Percentiles rank a stretch among this genome's conserved stretches.
phyloP scores from a whole-genome alignment of 2,329 filamentous ascomycete genomes.

The Arachnopeziza araneosa region DNA sequence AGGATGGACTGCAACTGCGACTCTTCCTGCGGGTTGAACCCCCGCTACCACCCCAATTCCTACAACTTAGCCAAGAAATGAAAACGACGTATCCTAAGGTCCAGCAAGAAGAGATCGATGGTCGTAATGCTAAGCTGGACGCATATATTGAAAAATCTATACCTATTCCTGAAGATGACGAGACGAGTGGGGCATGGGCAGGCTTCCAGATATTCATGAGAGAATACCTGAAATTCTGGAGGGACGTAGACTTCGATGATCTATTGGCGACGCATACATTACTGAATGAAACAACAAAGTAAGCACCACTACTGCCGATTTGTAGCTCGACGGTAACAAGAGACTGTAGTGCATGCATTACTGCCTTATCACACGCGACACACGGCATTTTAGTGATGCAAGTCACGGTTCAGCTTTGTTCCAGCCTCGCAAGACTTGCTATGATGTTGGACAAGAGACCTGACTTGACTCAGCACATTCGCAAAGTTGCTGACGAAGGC shows the following conservation, averaged over 20 bases:
- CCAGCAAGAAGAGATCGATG: background rate
- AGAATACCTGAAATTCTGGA: conserved; percentile 74
- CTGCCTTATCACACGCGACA: conserved; percentile 71
- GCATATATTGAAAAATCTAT: conserved; percentile 58
- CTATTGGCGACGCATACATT: conserved; percentile 69
- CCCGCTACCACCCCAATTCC: conserved; percentile 60
- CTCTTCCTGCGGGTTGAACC: conserved; percentile 72
- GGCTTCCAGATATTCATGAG: conserved; percentile 74
- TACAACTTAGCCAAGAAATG: conserved; percentile 62
- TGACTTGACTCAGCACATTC: conserved; percentile 56
- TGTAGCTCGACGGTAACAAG: conserved; percentile 4
- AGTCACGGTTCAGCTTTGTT: conserved; percentile 76
- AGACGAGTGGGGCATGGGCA: conserved; percentile 63
- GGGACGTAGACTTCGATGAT: conserved; percentile 73
- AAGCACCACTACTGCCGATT: conserved; percentile 31
- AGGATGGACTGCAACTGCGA: conserved; percentile 60
- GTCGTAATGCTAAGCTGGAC: conserved; percentile 42
- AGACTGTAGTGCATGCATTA: conserved; percentile 64
- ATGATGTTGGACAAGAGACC: conserved; percentile 78
- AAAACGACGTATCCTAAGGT: conserved; percentile 40
- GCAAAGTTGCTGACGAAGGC: conserved; percentile 49
- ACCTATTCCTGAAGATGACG: conserved; percentile 59
- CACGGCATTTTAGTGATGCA: conserved; percentile 78
- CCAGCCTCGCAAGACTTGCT: conserved; percentile 74
- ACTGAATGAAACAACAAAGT: conserved; percentile 71